phyloP scores from a whole-genome alignment of 2,329 filamentous ascomycete species.

The Chalara sp. region DNA sequence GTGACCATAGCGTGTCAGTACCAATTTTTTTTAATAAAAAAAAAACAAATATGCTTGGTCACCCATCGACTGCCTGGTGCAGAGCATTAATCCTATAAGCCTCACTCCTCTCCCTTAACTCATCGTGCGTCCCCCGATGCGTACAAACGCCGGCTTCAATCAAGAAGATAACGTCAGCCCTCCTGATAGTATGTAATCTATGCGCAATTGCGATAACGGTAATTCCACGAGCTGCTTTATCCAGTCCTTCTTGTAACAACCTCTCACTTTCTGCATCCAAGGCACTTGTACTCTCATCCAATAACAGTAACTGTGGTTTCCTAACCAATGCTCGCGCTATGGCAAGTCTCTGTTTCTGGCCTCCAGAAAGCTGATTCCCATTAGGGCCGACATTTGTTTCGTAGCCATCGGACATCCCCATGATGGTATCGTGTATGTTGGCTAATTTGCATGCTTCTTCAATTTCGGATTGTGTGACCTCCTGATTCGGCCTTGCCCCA shows the following conservation, averaged over 20 bases:
- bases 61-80: conserved; percentile 6
- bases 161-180: conserved; percentile 51
- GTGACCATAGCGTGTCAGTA: no score
- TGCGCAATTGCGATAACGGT: conserved; percentile 55
- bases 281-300: conserved; percentile 78
- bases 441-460: conserved; percentile 59
- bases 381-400: conserved; percentile 59
- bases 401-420: conserved; percentile 56
- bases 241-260: conserved; percentile 59
- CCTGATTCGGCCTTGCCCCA: conserved; percentile 45
- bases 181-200: conserved; percentile 47
- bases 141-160: conserved; percentile 46
- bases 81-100: conserved; percentile 40
- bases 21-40: no score
- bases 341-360: conserved; percentile 70
- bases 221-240: conserved; percentile 44
- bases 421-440: conserved; percentile 64
- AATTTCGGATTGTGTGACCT: conserved; percentile 53
- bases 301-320: conserved; percentile 63
- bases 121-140: conserved; percentile 45
- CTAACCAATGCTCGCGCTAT: conserved; percentile 73
- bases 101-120: conserved; percentile 43
- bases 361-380: conserved; percentile 68
- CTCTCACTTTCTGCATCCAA: conserved; percentile 67
- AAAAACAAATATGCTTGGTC: no score